Conservation (phyloP, 306 rosid genomes). For the Medicago lupulina region DNA sequence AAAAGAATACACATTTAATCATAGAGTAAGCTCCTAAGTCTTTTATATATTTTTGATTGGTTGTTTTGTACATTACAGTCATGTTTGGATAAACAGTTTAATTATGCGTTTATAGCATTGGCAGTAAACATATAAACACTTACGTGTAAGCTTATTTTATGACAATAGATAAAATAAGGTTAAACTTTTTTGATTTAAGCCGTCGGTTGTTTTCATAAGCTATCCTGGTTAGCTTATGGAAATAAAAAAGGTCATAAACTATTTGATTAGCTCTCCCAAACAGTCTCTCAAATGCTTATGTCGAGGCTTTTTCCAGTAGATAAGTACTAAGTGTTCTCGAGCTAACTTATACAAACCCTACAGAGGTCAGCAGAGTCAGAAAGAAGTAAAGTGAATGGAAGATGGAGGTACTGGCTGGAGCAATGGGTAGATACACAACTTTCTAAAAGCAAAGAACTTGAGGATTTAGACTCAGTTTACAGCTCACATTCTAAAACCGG, state of each 20-base stretch:
- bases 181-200: no score
- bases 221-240: no score
- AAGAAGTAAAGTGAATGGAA: slow-evolving; percentile 70
- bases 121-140: background rate
- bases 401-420: slow-evolving; percentile 97
- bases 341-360: slow-evolving; percentile 20
- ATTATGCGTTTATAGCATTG: background rate
- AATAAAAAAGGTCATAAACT: no score
- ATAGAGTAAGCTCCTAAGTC: slow-evolving; percentile 62
- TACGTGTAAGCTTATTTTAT: no score
- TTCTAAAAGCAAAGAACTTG: slow-evolving; percentile 84
- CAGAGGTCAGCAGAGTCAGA: slow-evolving; percentile 93
- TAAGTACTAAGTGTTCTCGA: background rate
- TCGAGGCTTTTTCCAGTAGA: background rate
- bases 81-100: background rate
- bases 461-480: slow-evolving; percentile 74
- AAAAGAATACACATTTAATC: slow-evolving; percentile 67
- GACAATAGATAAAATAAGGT: background rate
- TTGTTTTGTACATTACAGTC: background rate
- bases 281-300: background rate
- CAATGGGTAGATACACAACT: slow-evolving; percentile 99
- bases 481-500: slow-evolving; percentile 50
- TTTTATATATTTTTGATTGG: background rate
- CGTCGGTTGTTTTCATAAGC: background rate
- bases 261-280: no score